phyloP scores from a whole-genome alignment of 345 rosid genomes.

The Geranium brycei region DNA sequence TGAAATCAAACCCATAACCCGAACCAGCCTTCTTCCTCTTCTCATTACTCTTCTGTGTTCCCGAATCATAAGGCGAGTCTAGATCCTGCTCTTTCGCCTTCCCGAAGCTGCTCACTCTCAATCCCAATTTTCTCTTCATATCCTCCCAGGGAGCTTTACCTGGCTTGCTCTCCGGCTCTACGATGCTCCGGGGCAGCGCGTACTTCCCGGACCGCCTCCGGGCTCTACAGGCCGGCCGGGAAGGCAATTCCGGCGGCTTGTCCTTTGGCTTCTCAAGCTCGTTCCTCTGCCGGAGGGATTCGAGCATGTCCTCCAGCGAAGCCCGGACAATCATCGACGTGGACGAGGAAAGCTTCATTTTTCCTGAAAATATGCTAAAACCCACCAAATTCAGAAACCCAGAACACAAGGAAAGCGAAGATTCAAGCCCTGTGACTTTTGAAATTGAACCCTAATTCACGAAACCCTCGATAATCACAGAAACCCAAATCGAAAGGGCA shows the following conservation, averaged over 20 bases:
- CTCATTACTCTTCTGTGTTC: conserved; percentile 16
- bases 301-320: conserved; percentile 97
- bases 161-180: conserved; percentile 7
- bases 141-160: conserved; percentile 32
- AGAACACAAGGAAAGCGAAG: background rate
- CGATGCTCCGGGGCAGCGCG: conserved; percentile 43
- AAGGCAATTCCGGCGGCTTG: conserved; percentile 81
- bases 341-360: conserved; percentile 74
- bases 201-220: conserved; percentile 70
- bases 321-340: conserved; percentile 51
- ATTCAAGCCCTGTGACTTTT: background rate
- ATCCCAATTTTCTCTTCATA: conserved; percentile 44
- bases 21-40: background rate
- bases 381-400: background rate
- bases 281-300: conserved; percentile 56
- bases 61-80: conserved; percentile 53
- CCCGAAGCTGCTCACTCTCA: conserved; percentile 50
- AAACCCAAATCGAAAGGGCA: background rate
- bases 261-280: conserved; percentile 61
- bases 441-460: background rate
- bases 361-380: background rate
- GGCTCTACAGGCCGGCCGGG: conserved; percentile 73
- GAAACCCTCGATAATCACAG: background rate
- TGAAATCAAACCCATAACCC: background rate
- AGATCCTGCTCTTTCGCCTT: conserved; percentile 39